Percentiles rank a stretch among this genome's conserved stretches.
Evolutionary conservation across 345 rosid species (phyloP).

Genomic region (Aquilaria yunnanensis): DNA sequence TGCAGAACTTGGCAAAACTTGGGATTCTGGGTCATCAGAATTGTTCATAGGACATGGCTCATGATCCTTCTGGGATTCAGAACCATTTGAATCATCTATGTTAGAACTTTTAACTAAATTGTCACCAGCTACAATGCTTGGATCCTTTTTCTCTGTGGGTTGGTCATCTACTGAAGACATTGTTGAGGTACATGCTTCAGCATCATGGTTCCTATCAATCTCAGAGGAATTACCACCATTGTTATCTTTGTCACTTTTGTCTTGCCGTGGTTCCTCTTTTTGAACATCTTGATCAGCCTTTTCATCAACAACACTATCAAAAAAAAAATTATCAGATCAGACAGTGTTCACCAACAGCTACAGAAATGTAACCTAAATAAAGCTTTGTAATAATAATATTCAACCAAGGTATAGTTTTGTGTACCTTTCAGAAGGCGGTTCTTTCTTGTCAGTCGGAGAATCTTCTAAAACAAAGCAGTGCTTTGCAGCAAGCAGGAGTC

Average conservation of each 20-base stretch:
- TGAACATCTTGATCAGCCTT: conserved; percentile 27
- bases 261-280: conserved; percentile 33
- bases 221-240: conserved; percentile 24
- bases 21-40: conserved; percentile 18
- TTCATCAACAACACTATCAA: conserved; percentile 44
- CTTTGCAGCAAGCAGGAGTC: conserved; percentile 66
- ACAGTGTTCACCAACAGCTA: conserved; percentile 14
- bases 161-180: conserved; percentile 25
- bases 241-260: conserved; percentile 28
- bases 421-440: conserved; percentile 51
- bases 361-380: neutral
- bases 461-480: conserved; percentile 92
- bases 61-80: conserved; percentile 21
- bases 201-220: conserved; percentile 24
- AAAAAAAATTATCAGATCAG: conserved; percentile 21
- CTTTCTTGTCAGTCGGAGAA: conserved; percentile 65
- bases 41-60: conserved; percentile 16
- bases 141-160: conserved; percentile 23
- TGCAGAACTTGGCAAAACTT: conserved; percentile 21
- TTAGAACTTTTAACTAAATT: conserved; percentile 30
- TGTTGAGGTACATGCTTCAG: conserved; percentile 31
- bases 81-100: conserved; percentile 27
- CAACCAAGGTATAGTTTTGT: conserved; percentile 1
- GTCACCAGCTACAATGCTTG: conserved; percentile 9
- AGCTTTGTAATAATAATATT: neutral